Conservation (phyloP, 2,329 filamentous ascomycete genomes). For the Epichloe hybrida region DNA sequence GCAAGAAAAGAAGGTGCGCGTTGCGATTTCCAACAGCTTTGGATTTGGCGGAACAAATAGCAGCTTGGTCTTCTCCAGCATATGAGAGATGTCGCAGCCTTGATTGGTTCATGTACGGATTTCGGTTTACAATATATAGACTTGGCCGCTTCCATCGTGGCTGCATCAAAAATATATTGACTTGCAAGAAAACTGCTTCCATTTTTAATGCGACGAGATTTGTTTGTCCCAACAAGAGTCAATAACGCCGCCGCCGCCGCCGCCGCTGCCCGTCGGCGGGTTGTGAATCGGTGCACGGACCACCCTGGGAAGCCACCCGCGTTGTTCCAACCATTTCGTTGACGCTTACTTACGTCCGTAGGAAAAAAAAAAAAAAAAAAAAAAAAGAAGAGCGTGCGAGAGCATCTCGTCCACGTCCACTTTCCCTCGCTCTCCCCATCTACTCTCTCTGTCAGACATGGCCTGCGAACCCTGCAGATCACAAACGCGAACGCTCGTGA, state of each 20-base stretch:
- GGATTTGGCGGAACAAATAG: constrained; percentile 97
- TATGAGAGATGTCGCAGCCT: neutral
- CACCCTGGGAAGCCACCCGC: neutral
- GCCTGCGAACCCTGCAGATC: constrained; percentile 35
- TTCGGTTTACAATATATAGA: too few relatives aligned
- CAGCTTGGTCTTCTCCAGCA: constrained; percentile 58
- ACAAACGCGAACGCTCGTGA: constrained; percentile 28
- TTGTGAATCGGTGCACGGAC: constrained; percentile 1
- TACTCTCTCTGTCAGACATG: constrained; percentile 16
- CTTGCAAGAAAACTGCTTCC: neutral
- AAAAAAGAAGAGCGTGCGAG: too few relatives aligned
- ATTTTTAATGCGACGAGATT: neutral
- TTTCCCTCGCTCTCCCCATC: too few relatives aligned
- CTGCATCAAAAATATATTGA: neutral
- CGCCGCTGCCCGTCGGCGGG: neutral
- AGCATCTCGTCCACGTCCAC: too few relatives aligned
- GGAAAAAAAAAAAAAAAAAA: neutral
- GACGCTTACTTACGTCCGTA: neutral
- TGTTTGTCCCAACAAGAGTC: neutral
- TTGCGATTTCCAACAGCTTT: constrained; percentile 88
- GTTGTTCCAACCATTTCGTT: neutral
- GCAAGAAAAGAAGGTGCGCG: constrained; percentile 56
- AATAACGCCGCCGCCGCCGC: neutral
- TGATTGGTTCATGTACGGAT: too few relatives aligned
- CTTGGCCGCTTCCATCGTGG: too few relatives aligned